Evolutionary conservation across 805 yeast species (phyloP).

Genomic region (Saccharomyces mikatae): DNA sequence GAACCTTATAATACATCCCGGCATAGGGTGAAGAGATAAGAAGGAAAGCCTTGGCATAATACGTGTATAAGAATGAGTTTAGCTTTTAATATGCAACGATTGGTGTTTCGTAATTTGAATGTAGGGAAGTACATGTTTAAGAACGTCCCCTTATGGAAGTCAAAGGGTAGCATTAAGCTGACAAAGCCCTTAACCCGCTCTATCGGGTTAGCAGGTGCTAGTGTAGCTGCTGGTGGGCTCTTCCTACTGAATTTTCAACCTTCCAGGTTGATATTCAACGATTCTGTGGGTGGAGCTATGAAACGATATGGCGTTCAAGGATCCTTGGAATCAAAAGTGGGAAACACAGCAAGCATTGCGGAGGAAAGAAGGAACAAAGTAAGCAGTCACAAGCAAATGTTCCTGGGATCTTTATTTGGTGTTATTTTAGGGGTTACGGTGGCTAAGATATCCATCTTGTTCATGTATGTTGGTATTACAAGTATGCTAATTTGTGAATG

Average conservation of each 20-base stretch:
- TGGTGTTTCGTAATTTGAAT: neutral
- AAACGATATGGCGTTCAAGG: neutral
- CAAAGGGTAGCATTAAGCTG: neutral
- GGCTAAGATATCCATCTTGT: slow-evolving; percentile 21
- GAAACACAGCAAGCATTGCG: neutral
- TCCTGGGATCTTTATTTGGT: slow-evolving; percentile 25
- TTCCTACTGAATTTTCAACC: neutral
- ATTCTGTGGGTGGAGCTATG: neutral
- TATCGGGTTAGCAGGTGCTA: neutral
- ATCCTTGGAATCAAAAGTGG: neutral
- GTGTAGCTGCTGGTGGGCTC: neutral
- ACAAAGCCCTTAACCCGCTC: neutral
- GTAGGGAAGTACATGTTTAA: neutral
- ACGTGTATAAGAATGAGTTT: neutral
- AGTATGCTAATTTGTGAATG: slow-evolving; percentile 21
- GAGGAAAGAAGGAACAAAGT: slow-evolving; percentile 2
- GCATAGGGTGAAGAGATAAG: neutral
- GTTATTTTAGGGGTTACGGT: slow-evolving; percentile 21
- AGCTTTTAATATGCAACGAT: neutral
- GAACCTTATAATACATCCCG: neutral
- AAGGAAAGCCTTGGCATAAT: neutral
- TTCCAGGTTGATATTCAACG: neutral
- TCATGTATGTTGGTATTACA: slow-evolving; percentile 16
- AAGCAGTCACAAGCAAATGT: slow-evolving; percentile 18
- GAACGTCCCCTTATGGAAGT: neutral